Conservation (phyloP, 345 rosid species). For the Eucalyptus pauciflora region DNA sequence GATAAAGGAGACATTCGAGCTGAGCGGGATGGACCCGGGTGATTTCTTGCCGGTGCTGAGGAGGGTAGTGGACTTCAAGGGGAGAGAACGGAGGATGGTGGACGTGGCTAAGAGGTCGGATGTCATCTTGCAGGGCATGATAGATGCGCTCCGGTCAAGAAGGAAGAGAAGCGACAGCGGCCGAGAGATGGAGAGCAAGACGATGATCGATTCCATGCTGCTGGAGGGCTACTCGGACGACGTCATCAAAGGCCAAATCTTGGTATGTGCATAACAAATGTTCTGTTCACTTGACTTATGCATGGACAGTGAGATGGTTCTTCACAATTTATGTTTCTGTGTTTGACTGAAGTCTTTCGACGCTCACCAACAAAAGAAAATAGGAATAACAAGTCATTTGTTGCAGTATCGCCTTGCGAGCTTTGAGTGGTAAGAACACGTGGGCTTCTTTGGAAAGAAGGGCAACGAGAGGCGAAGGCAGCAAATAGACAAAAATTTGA, state of each 20-base stretch:
- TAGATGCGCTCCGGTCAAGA: not conserved
- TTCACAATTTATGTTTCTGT: too few relatives aligned
- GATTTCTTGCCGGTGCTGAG: too few relatives aligned
- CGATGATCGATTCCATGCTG: not conserved
- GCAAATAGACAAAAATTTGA: not conserved
- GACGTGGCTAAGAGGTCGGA: too few relatives aligned
- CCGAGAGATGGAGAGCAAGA: too few relatives aligned
- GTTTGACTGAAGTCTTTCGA: not conserved
- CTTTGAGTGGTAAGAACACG: not conserved
- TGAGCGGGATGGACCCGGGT: too few relatives aligned
- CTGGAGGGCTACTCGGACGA: not conserved
- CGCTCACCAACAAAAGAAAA: not conserved
- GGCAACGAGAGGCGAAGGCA: not conserved
- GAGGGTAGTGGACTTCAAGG: too few relatives aligned
- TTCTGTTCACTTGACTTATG: not conserved
- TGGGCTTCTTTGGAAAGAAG: not conserved
- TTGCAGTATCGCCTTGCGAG: too few relatives aligned
- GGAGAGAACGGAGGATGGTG: not conserved
- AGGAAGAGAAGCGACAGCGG: too few relatives aligned
- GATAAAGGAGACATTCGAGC: too few relatives aligned
- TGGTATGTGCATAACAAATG: not conserved
- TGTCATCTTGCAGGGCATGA: too few relatives aligned
- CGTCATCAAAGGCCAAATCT: not conserved
- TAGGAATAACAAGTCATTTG: too few relatives aligned
- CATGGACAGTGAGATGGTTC: not conserved